Evolutionary conservation across 306 rosid species (phyloP).

Genomic region (Carpinus fangiana): DNA sequence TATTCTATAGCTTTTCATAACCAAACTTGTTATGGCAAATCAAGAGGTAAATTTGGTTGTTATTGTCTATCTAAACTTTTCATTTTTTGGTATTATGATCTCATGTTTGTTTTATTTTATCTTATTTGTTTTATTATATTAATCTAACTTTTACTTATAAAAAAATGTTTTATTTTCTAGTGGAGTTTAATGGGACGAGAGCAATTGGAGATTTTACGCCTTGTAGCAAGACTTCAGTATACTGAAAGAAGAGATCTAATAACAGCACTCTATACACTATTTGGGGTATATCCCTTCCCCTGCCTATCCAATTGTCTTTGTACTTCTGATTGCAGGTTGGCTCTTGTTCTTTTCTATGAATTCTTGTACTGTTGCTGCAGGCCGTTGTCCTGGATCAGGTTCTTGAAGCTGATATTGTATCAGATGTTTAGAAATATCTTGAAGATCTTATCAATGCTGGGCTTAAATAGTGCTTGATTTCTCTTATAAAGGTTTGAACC

Average conservation of each 20-base stretch:
- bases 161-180: slow-evolving; percentile 31
- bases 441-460: slow-evolving; percentile 83
- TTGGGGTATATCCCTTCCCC: slow-evolving; percentile 59
- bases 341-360: slow-evolving; percentile 12
- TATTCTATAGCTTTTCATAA: neutral
- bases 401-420: slow-evolving; percentile 67
- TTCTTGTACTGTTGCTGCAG: slow-evolving; percentile 42
- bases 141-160: no score
- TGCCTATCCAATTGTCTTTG: slow-evolving; percentile 14
- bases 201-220: slow-evolving; percentile 72
- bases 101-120: neutral
- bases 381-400: slow-evolving; percentile 97
- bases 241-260: slow-evolving; percentile 90
- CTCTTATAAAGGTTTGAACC: slow-evolving; percentile 79
- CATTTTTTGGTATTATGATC: neutral
- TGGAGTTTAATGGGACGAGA: slow-evolving; percentile 96
- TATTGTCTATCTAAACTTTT: neutral
- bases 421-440: slow-evolving; percentile 76
- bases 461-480: slow-evolving; percentile 72
- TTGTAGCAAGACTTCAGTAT: slow-evolving; percentile 91
- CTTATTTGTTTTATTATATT: neutral
- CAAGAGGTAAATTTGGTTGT: slow-evolving; percentile 67
- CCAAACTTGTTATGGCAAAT: slow-evolving; percentile 63
- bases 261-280: slow-evolving; percentile 77
- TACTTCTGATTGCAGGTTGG: slow-evolving; percentile 17